These are phyloP conservation scores for Cystobasidium tubakii DNA, from an alignment of 768 basidiomycete species.

Conservation along the genomic window DNA sequence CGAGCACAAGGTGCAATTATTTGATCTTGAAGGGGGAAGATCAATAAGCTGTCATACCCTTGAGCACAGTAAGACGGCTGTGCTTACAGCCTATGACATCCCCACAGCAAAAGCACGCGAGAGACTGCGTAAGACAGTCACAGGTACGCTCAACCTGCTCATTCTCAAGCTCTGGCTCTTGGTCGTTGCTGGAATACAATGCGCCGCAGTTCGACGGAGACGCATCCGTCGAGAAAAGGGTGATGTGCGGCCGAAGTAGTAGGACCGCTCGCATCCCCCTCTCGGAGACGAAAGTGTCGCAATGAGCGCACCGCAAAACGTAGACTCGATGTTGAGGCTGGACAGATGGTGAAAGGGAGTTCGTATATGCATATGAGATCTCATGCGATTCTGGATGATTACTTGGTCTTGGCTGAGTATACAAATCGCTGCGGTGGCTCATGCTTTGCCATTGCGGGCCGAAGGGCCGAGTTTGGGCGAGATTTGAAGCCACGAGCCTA, in stretches of 20 bases:
- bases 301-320: slow-evolving; percentile 70
- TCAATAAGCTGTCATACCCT: slow-evolving; percentile 21
- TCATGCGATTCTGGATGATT: not conserved
- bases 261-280: slow-evolving; percentile 84
- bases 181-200: slow-evolving; percentile 45
- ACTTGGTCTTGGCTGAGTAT: not conserved
- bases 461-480: not conserved
- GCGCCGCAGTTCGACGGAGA: slow-evolving; percentile 58
- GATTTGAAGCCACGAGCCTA: not conserved
- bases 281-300: slow-evolving; percentile 69
- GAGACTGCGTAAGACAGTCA: slow-evolving; percentile 74
- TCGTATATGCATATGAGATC: not conserved
- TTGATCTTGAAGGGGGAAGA: slow-evolving; percentile 36
- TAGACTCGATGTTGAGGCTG: slow-evolving; percentile 55
- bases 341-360: not conserved
- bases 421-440: not conserved
- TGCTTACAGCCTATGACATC: slow-evolving; percentile 60
- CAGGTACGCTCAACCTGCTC: slow-evolving; percentile 58
- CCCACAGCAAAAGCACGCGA: slow-evolving; percentile 76
- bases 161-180: slow-evolving; percentile 48
- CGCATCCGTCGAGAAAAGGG: slow-evolving; percentile 77
- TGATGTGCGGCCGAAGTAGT: slow-evolving; percentile 70
- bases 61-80: not conserved
- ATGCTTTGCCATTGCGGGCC: not conserved
- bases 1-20: slow-evolving; percentile 56